Evolutionary conservation across 257 asterid species (phyloP).

Genomic region (Rubia yunnanensis): DNA sequence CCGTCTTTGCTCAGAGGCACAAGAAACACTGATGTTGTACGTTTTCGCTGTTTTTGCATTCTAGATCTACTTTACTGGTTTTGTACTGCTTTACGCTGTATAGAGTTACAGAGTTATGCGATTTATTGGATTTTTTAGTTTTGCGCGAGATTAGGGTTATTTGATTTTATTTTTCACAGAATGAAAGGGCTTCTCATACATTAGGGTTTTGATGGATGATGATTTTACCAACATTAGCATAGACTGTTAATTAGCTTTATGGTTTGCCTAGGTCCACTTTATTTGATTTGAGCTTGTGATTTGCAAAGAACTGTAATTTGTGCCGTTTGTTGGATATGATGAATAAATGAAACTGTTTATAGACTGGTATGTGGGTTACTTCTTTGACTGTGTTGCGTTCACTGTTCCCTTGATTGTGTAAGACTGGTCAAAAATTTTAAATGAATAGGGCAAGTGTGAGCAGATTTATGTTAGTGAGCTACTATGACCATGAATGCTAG

Average conservation of each 20-base stretch:
- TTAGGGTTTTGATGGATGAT: not conserved
- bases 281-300: not conserved
- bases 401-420: not conserved
- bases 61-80: slow-evolving; percentile 7
- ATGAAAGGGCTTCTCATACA: not conserved
- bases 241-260: not conserved
- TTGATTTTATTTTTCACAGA: not conserved
- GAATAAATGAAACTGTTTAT: not conserved
- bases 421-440: no score
- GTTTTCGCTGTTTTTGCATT: not conserved
- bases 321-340: not conserved
- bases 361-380: not conserved
- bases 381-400: not conserved
- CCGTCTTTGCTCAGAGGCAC: slow-evolving; percentile 31
- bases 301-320: not conserved
- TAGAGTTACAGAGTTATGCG: not conserved
- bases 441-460: no score
- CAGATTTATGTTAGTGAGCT: no score
- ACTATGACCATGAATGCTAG: not conserved
- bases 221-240: not conserved
- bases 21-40: slow-evolving; percentile 19
- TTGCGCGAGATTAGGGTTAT: not conserved
- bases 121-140: not conserved
- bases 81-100: no score
- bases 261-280: not conserved